Conservation (phyloP, 2,329 filamentous ascomycete genomes). For the Aspergillus aculeatinus region DNA sequence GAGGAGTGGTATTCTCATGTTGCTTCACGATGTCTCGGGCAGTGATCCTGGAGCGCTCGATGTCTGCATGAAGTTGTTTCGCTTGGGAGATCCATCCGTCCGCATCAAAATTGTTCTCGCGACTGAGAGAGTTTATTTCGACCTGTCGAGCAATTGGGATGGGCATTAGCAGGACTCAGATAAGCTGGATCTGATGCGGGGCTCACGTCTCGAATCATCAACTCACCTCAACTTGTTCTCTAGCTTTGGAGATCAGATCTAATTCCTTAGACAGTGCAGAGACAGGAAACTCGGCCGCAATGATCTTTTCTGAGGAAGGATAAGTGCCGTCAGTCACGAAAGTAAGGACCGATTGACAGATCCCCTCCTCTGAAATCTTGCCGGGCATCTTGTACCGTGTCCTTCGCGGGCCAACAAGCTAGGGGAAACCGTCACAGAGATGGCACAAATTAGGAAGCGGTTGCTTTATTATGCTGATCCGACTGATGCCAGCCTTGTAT, state of each 20-base stretch:
- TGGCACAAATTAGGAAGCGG: background rate
- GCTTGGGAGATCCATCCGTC: constrained; percentile 84
- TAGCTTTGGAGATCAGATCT: constrained; percentile 52
- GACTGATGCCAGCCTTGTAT: background rate
- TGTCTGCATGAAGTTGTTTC: constrained; percentile 79
- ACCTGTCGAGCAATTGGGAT: constrained; percentile 46
- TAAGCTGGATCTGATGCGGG: background rate
- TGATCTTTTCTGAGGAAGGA: constrained; percentile 56
- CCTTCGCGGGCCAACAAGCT: background rate
- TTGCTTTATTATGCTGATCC: background rate
- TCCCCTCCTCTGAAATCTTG: constrained; percentile 40
- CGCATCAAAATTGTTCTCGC: constrained; percentile 74
- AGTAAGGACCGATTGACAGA: constrained; percentile 63
- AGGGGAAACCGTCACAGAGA: background rate
- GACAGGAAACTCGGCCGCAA: constrained; percentile 53
- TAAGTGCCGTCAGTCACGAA: constrained; percentile 60
- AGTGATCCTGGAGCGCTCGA: constrained; percentile 73
- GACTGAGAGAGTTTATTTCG: constrained; percentile 74
- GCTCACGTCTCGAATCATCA: background rate
- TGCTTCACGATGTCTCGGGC: constrained; percentile 78
- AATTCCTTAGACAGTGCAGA: constrained; percentile 52
- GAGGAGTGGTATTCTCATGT: constrained; percentile 66
- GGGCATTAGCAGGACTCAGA: background rate
- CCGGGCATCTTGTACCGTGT: constrained; percentile 28
- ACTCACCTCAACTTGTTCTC: constrained; percentile 54